Conservation (phyloP, 257 asterid genomes). For the Ilex asprella region DNA sequence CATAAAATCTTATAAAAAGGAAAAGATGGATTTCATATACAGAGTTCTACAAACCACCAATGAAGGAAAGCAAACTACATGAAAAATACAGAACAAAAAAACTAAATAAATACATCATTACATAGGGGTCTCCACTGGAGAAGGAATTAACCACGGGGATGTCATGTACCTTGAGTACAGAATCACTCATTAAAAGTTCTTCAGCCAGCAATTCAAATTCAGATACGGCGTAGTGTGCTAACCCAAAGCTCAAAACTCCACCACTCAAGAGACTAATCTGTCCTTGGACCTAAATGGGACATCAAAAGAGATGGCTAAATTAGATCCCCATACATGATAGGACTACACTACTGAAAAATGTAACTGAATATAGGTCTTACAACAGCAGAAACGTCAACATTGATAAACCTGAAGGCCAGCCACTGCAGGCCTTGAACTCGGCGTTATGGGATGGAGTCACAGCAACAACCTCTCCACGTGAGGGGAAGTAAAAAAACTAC, state of each 20-base stretch:
- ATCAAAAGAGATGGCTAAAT: not conserved
- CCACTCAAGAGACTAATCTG: slow-evolving; percentile 80
- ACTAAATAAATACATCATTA: not conserved
- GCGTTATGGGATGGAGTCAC: no score
- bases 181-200: slow-evolving; percentile 96
- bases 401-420: no score
- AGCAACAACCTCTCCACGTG: no score
- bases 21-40: slow-evolving; percentile 1
- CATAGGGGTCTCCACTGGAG: slow-evolving; percentile 9
- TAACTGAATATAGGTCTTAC: no score
- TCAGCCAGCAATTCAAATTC: slow-evolving; percentile 96
- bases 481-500: no score
- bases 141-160: slow-evolving; percentile 1
- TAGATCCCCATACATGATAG: no score
- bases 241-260: slow-evolving; percentile 86
- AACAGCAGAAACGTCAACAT: no score
- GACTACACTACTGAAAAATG: no score
- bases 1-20: not conserved
- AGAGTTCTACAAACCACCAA: not conserved
- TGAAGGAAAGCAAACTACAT: no score
- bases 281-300: slow-evolving; percentile 78
- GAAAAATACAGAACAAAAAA: no score
- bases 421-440: no score
- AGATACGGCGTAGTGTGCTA: slow-evolving; percentile 88
- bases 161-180: slow-evolving; percentile 62